A percentile compares a stretch with the other conserved stretches of the same genome.
Evolutionary conservation across 257 asterid species (phyloP).

Genomic region (Solanum virginianum): DNA sequence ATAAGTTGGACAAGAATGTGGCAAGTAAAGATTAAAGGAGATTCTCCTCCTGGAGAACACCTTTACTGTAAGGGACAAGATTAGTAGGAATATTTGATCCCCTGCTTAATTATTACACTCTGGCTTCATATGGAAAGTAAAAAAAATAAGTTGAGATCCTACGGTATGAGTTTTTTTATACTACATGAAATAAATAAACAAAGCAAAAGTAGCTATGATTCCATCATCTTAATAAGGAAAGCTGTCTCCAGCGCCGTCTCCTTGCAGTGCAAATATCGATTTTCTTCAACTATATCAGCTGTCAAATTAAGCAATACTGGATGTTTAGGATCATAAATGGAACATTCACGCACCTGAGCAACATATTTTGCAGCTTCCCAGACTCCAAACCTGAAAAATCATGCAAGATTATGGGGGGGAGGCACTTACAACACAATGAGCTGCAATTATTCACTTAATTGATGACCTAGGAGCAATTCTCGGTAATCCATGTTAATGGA

Average conservation of each 20-base stretch:
- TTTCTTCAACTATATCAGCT: slow-evolving; percentile 71
- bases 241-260: slow-evolving; percentile 82
- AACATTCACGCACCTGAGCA: slow-evolving; percentile 68
- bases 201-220: slow-evolving; percentile 1
- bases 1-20: neutral
- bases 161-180: neutral
- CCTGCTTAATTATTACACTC: neutral
- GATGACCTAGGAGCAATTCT: neutral
- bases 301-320: slow-evolving; percentile 73
- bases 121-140: neutral
- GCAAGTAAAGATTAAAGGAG: neutral
- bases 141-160: neutral
- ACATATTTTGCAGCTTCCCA: slow-evolving; percentile 98
- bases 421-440: neutral
- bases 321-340: slow-evolving; percentile 61
- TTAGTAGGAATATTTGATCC: neutral
- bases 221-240: slow-evolving; percentile 63
- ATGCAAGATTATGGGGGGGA: neutral
- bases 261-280: slow-evolving; percentile 68
- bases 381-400: slow-evolving; percentile 69
- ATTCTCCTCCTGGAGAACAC: neutral
- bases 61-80: neutral
- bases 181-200: neutral
- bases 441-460: neutral
- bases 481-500: neutral